Evolutionary conservation across 2,329 filamentous ascomycete species (phyloP).

Genomic region (Ophiognomonia clavigignenti-juglandacearum): DNA sequence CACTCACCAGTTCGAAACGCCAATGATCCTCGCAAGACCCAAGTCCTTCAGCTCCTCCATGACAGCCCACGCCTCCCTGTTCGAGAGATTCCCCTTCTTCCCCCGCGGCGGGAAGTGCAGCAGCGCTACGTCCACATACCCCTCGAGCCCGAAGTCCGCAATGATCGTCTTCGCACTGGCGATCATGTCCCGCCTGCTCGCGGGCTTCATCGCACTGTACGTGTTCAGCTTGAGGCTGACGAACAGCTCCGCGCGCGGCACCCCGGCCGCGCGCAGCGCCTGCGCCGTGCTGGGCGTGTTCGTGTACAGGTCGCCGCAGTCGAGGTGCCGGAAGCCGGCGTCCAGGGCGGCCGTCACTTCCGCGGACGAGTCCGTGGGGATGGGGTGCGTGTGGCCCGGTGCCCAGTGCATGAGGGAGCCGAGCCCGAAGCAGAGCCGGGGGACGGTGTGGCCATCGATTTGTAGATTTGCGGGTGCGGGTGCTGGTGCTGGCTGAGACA

Average conservation of each 20-base stretch:
- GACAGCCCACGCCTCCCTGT: slow-evolving; percentile 1
- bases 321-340: slow-evolving; percentile 1
- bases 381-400: slow-evolving; percentile 1
- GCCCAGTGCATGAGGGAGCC: slow-evolving; percentile 4
- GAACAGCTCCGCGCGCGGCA: not conserved
- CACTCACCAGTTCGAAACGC: slow-evolving; percentile 4
- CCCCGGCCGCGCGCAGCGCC: not conserved
- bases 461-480: not conserved
- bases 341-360: not conserved
- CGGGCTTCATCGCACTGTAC: slow-evolving; percentile 1
- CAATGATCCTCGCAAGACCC: not conserved
- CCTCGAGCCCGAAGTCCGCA: not conserved
- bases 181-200: not conserved
- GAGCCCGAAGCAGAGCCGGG: slow-evolving; percentile 5
- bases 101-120: slow-evolving; percentile 2
- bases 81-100: not conserved
- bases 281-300: not conserved
- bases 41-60: slow-evolving; percentile 3
- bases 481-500: not conserved
- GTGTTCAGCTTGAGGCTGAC: slow-evolving; percentile 8
- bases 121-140: not conserved
- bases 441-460: not conserved
- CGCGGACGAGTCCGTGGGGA: slow-evolving; percentile 2
- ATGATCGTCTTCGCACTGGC: not conserved
- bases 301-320: slow-evolving; percentile 5